phyloP scores from a whole-genome alignment of 805 yeast genomes.

The Lipomyces lipofer region DNA sequence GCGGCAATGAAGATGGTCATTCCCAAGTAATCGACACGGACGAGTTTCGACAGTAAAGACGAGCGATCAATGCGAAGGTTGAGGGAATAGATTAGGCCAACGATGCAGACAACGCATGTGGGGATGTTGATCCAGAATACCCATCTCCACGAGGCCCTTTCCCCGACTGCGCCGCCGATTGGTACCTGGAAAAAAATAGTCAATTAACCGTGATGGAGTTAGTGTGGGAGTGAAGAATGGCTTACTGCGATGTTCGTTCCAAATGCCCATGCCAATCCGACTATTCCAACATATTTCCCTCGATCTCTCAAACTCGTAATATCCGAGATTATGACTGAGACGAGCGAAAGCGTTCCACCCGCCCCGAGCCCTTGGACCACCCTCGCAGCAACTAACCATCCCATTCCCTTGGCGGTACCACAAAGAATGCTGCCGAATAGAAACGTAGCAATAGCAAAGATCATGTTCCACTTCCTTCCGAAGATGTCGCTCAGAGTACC shows the following conservation, averaged over 20 bases:
- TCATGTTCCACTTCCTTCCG: conserved; percentile 44
- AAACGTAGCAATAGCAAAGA: no score
- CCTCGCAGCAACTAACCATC: no score
- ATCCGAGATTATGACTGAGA: conserved; percentile 5
- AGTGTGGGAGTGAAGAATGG: no score
- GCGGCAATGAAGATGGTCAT: conserved; percentile 47
- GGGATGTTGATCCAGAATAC: conserved; percentile 72
- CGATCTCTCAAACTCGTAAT: conserved; percentile 3
- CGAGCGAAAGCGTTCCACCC: background rate
- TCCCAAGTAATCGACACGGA: conserved; percentile 53
- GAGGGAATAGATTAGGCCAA: conserved; percentile 45
- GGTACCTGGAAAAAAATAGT: background rate
- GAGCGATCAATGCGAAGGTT: conserved; percentile 53
- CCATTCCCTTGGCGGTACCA: no score
- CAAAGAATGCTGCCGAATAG: no score
- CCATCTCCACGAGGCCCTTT: conserved; percentile 71
- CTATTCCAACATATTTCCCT: conserved; percentile 1
- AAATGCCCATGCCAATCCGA: conserved; percentile 14
- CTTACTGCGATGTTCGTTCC: no score
- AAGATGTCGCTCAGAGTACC: conserved; percentile 66
- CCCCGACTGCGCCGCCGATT: conserved; percentile 65
- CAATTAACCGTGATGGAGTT: conserved; percentile 39
- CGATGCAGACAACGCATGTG: conserved; percentile 55
- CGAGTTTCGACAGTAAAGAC: conserved; percentile 43
- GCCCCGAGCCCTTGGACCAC: background rate